A percentile compares a stretch with the other conserved stretches of the same genome.
phyloP scores from a whole-genome alignment of 208 protist genomes.

The Crithidia acanthocephali region DNA sequence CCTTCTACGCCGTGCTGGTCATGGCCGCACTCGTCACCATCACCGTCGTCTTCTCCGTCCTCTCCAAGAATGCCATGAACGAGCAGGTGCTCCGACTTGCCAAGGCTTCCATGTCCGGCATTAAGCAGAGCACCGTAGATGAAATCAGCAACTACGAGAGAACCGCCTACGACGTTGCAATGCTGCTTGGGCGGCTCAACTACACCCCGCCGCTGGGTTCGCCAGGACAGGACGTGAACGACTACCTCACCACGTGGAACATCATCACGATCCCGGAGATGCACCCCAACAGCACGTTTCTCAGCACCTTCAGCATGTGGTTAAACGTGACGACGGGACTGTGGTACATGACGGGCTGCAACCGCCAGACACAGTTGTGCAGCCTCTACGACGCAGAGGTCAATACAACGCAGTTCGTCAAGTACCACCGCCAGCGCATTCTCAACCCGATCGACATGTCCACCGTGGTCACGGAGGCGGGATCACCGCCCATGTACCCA shows the following conservation, averaged over 20 bases:
- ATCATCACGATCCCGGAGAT: conserved; percentile 12
- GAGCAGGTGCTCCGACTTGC: background rate
- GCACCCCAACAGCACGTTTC: background rate
- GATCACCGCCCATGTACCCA: background rate
- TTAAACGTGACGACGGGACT: background rate
- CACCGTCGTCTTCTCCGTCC: conserved; percentile 18
- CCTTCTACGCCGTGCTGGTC: conserved; percentile 8
- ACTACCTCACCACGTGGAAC: background rate
- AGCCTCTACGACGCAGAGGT: conserved; percentile 10
- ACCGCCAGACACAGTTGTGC: conserved; percentile 16
- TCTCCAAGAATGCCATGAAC: background rate
- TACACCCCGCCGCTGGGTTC: background rate
- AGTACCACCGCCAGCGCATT: background rate
- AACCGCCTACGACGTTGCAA: background rate
- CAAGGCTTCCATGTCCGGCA: background rate
- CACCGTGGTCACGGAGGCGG: background rate
- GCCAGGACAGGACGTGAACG: background rate
- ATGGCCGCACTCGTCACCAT: conserved; percentile 5
- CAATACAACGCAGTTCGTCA: conserved; percentile 7
- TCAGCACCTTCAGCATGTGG: conserved; percentile 20
- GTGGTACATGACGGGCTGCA: conserved; percentile 24
- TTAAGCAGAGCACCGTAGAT: conserved; percentile 9
- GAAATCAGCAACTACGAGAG: background rate
- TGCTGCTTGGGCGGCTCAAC: conserved; percentile 3
- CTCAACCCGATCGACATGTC: background rate